Conservation (phyloP, 768 basidiomycete species). For the Kwoniella botswanensis region DNA sequence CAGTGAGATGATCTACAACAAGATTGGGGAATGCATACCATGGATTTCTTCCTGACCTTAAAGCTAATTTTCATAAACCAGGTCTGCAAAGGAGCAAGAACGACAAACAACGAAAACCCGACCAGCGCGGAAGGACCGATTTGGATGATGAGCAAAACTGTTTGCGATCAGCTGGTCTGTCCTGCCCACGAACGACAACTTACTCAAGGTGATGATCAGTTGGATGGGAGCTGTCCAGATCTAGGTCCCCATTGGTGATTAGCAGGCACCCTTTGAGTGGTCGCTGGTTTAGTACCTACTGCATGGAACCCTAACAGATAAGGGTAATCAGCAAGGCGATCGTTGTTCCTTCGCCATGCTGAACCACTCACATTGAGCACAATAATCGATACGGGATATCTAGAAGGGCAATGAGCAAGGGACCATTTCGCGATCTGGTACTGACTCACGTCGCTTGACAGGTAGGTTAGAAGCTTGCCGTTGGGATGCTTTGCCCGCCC, state of each 20-base stretch:
- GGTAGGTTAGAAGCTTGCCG: conserved; percentile 58
- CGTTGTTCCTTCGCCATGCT: neutral
- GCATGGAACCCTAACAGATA: conserved; percentile 61
- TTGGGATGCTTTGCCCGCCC: conserved; percentile 54
- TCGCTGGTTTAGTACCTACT: conserved; percentile 33
- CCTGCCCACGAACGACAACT: conserved; percentile 25
- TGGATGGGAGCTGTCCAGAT: conserved; percentile 74
- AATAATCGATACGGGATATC: conserved; percentile 57
- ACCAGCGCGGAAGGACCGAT: conserved; percentile 73
- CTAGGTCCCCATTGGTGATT: conserved; percentile 45
- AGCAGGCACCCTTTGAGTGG: neutral
- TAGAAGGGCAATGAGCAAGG: neutral
- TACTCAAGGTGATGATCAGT: conserved; percentile 65
- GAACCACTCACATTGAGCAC: conserved; percentile 65
- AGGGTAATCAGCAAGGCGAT: neutral
- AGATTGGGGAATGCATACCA: conserved; percentile 46
- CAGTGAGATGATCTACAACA: neutral
- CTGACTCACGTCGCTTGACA: conserved; percentile 66
- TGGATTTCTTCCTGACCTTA: conserved; percentile 64
- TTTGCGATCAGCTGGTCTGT: neutral
- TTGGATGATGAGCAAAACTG: conserved; percentile 45
- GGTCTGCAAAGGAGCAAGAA: conserved; percentile 70
- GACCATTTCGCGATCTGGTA: neutral
- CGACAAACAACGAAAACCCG: conserved; percentile 70
- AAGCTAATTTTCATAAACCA: conserved; percentile 69